Base-by-base conservation (phyloP, 768 basidiomycete genomes). In the Dictyophora rubrovolvata region DNA sequence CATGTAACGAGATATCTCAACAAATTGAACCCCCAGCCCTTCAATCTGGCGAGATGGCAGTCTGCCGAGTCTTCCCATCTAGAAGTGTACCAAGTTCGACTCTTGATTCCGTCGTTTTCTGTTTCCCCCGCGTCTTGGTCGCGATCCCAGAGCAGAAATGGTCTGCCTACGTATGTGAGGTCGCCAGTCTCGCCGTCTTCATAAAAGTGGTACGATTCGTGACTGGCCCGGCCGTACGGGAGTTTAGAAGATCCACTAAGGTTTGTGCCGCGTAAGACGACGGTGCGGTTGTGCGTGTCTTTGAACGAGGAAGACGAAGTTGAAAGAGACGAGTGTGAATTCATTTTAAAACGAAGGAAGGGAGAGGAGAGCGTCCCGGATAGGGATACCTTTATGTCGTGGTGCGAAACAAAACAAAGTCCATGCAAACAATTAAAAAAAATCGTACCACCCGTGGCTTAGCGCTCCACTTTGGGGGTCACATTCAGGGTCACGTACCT, bases 241-340 rank as follows among this genome's bases (percentile, higher is more conserved):
- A 87, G 84, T 68, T 99, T 99, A 51, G 86, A 82, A 1, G 91
- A 84, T 8, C 91, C 91, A 12, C 90, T 87, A 50, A 98, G 81
- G 69, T 99, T 99, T 48, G 97, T 89, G n/a, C 96, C 96, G 55
- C 95, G 83, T 0, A 99, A 76, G 16, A 97, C 75, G 18, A 95
- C 71, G 0, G 86, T 86, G 50, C 92, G 82, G 20, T 90, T 87
- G 55, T 75, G 70, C 56, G 77, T 77, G 71, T 92, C 89, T 66
- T 90, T 81, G 65, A 92, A 92, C 55, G 81, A 78, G 63, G 79
- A 81, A 55, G 79, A 73, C 16, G 79, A 70, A 28, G 89, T 90
- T 86, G 86, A 54, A 87, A 73, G 68, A 75, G 87, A 60, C 78
- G 72, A 34, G 64, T 52, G 1, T 77, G 64, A 28, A 7, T 28